These are phyloP conservation scores for Blastobotrys petasosporus DNA, from an alignment of 1,139 yeast species.

Conservation along the genomic window DNA sequence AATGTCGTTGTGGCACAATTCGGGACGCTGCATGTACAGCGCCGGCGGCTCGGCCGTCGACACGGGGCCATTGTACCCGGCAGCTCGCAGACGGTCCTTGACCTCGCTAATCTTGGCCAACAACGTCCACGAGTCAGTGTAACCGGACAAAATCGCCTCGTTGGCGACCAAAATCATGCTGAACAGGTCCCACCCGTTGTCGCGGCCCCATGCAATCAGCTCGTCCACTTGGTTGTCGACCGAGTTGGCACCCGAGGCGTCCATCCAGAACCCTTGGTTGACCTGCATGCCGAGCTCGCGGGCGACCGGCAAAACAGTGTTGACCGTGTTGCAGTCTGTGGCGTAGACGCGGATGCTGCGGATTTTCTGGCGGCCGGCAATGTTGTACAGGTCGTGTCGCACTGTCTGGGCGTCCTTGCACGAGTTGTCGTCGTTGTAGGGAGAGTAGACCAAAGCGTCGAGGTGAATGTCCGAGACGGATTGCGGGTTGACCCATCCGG, in stretches of 20 bases:
- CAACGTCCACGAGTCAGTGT: slow-evolving; percentile 52
- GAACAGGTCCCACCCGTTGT: slow-evolving; percentile 62
- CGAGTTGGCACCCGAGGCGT: slow-evolving; percentile 54
- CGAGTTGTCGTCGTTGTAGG: slow-evolving; percentile 59
- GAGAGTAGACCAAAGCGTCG: slow-evolving; percentile 64
- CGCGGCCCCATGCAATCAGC: slow-evolving; percentile 42
- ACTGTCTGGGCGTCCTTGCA: slow-evolving; percentile 60
- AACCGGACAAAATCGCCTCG: slow-evolving; percentile 70
- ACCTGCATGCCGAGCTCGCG: slow-evolving; percentile 58
- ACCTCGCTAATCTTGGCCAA: slow-evolving; percentile 59
- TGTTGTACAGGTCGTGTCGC: slow-evolving; percentile 50
- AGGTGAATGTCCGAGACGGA: slow-evolving; percentile 4
- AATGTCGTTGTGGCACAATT: slow-evolving; percentile 57
- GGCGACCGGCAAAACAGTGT: slow-evolving; percentile 60
- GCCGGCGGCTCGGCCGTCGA: slow-evolving; percentile 89
- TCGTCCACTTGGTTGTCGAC: slow-evolving; percentile 54
- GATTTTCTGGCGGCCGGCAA: slow-evolving; percentile 53
- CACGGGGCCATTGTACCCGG: slow-evolving; percentile 73
- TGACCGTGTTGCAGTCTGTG: slow-evolving; percentile 70
- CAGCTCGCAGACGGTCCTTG: slow-evolving; percentile 48
- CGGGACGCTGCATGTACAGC: slow-evolving; percentile 56
- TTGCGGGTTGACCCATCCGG: background rate
- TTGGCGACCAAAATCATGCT: slow-evolving; percentile 77
- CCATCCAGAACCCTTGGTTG: slow-evolving; percentile 85
- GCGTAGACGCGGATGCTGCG: slow-evolving; percentile 69